Conservation (phyloP, 306 rosid species). For the Neltuma alba region DNA sequence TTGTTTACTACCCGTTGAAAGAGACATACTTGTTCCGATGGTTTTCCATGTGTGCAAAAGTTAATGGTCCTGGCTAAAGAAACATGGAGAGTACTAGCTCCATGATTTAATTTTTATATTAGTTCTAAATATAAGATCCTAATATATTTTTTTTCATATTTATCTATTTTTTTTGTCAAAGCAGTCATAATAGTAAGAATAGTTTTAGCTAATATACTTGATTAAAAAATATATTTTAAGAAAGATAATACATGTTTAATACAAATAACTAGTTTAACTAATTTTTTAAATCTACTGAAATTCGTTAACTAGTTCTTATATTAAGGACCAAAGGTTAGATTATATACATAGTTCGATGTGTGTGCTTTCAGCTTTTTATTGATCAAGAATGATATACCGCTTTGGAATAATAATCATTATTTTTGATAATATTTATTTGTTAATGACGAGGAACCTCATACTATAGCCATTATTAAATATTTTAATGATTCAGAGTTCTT, state of each 20-base stretch:
- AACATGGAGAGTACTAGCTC: neutral
- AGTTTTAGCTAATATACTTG: too few relatives aligned
- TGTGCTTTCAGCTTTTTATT: neutral
- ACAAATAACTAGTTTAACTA: too few relatives aligned
- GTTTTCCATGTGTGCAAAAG: neutral
- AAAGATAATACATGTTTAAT: too few relatives aligned
- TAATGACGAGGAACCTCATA: neutral
- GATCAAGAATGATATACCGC: neutral
- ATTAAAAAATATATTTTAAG: too few relatives aligned
- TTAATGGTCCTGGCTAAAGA: neutral
- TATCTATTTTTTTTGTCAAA: too few relatives aligned
- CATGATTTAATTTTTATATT: too few relatives aligned
- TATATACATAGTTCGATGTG: neutral
- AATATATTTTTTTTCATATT: too few relatives aligned
- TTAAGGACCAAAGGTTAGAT: too few relatives aligned
- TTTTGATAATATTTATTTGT: neutral
- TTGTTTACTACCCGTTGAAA: conserved; percentile 41
- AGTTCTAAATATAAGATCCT: too few relatives aligned
- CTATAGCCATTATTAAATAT: neutral
- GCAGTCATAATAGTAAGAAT: too few relatives aligned
- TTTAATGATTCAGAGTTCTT: neutral
- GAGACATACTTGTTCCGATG: conserved; percentile 26
- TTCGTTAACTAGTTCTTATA: too few relatives aligned
- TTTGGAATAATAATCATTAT: neutral
- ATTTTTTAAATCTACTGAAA: too few relatives aligned